phyloP scores from a whole-genome alignment of 1,284 basidiomycete genomes.

The Earliella scabrosa region DNA sequence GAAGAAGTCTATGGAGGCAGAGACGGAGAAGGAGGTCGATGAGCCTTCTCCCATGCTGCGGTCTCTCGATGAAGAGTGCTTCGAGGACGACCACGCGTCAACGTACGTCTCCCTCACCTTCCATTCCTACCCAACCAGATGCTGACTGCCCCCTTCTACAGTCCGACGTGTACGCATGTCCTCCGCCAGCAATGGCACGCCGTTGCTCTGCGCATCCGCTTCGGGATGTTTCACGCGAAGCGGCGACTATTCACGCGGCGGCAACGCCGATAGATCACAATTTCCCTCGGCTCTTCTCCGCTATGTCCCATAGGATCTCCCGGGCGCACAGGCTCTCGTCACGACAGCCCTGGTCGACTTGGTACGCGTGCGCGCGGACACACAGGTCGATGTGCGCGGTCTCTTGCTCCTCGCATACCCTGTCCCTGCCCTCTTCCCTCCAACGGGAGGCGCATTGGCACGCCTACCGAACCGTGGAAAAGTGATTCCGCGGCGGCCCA shows the following conservation, averaged over 20 bases:
- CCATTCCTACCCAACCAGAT: neutral
- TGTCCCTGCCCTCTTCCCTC: conserved; percentile 3
- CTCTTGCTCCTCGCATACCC: neutral
- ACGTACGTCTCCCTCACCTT: conserved; percentile 1
- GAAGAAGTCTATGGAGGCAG: conserved; percentile 20
- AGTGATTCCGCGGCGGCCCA: conserved; percentile 11
- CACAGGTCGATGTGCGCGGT: conserved; percentile 23
- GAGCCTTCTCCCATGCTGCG: conserved; percentile 20
- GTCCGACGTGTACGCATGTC: conserved; percentile 58
- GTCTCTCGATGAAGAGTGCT: conserved; percentile 16
- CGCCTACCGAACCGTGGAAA: conserved; percentile 22
- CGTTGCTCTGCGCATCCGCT: conserved; percentile 53
- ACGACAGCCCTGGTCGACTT: conserved; percentile 22
- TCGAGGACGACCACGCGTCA: conserved; percentile 40
- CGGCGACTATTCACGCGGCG: conserved; percentile 33
- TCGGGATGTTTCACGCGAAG: conserved; percentile 62
- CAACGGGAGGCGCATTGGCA: conserved; percentile 12
- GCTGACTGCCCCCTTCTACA: conserved; percentile 25
- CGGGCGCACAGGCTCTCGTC: conserved; percentile 19
- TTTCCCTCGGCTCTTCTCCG: neutral
- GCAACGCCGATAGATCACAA: conserved; percentile 20
- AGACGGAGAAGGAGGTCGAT: conserved; percentile 18
- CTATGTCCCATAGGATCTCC: neutral
- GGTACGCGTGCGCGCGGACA: conserved; percentile 22
- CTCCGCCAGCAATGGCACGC: conserved; percentile 64